A percentile compares a stretch with the other conserved stretches of the same genome.
These are phyloP conservation scores for Phytophthora ramorum DNA, from an alignment of 352 stramenopile species.

Conservation along the genomic window DNA sequence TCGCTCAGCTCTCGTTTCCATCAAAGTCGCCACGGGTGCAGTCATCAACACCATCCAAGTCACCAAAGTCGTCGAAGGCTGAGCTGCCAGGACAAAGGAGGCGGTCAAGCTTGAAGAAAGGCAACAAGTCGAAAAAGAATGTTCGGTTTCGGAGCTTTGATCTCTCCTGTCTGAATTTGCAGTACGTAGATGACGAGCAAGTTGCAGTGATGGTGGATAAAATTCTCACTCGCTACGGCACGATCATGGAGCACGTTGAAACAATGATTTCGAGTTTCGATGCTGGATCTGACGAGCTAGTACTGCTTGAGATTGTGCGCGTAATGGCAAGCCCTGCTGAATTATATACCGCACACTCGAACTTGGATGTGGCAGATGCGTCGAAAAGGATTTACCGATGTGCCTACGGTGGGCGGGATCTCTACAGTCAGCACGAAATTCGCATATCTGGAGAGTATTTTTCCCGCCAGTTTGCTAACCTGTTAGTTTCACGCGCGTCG, in stretches of 20 bases:
- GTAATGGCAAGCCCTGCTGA: conserved; percentile 29
- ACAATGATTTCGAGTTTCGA: conserved; percentile 22
- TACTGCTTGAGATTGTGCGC: conserved; percentile 26
- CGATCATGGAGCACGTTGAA: conserved; percentile 48
- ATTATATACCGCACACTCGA: conserved; percentile 9
- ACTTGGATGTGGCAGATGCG: neutral
- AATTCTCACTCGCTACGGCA: conserved; percentile 48
- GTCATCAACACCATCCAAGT: conserved; percentile 22
- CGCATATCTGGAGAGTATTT: conserved; percentile 50
- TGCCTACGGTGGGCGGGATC: conserved; percentile 41
- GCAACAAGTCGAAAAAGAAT: conserved; percentile 41
- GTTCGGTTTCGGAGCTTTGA: conserved; percentile 77
- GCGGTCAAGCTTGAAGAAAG: conserved; percentile 17
- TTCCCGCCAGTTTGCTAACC: conserved; percentile 50
- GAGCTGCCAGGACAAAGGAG: conserved; percentile 8
- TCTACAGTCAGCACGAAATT: conserved; percentile 51
- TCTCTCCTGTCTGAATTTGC: conserved; percentile 64
- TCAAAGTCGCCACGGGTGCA: conserved; percentile 20
- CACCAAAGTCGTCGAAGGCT: conserved; percentile 1
- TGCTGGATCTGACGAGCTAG: neutral
- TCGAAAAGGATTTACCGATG: conserved; percentile 32
- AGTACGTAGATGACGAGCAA: conserved; percentile 60
- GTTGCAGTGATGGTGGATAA: conserved; percentile 51
- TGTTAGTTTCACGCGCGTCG: conserved; percentile 20
- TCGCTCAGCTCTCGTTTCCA: conserved; percentile 37